phyloP scores from a whole-genome alignment of 2,329 filamentous ascomycete genomes.

The Lizonia empirigonia region DNA sequence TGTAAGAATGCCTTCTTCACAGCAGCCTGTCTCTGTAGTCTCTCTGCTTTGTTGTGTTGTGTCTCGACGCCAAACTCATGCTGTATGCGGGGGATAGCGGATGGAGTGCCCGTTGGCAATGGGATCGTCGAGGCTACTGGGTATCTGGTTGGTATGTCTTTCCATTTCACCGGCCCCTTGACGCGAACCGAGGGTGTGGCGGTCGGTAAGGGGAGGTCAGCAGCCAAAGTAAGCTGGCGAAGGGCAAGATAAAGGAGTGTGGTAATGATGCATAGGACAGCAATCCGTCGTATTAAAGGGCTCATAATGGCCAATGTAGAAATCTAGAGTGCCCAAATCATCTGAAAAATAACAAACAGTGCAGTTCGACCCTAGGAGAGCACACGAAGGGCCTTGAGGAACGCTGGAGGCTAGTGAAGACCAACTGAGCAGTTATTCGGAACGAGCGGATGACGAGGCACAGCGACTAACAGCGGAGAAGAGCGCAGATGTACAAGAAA shows the following conservation, averaged over 20 bases:
- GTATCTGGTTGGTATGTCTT: slow-evolving; percentile 37
- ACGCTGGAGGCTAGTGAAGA: background rate
- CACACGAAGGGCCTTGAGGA: background rate
- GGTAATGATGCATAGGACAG: slow-evolving; percentile 33
- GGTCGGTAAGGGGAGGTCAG: slow-evolving; percentile 28
- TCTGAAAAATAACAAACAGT: background rate
- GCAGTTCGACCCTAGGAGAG: background rate
- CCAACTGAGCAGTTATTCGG: slow-evolving; percentile 1
- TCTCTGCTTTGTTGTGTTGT: slow-evolving; percentile 38
- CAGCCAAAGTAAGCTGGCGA: slow-evolving; percentile 33
- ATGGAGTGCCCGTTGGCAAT: slow-evolving; percentile 40
- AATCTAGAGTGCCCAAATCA: slow-evolving; percentile 8
- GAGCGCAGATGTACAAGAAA: background rate
- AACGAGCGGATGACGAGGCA: slow-evolving; percentile 3
- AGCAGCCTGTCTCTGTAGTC: slow-evolving; percentile 38
- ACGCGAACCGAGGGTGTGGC: slow-evolving; percentile 34
- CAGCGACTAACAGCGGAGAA: background rate
- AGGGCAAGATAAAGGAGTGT: slow-evolving; percentile 39
- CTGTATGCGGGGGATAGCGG: slow-evolving; percentile 46
- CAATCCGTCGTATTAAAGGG: slow-evolving; percentile 38
- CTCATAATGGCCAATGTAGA: slow-evolving; percentile 27
- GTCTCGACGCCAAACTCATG: slow-evolving; percentile 45
- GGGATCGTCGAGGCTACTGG: slow-evolving; percentile 40
- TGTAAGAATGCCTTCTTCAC: slow-evolving; percentile 48
- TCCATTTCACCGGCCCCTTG: slow-evolving; percentile 43